These are phyloP conservation scores for Monascus ruber DNA, from an alignment of 2,329 filamentous ascomycete genomes.

Conservation along the genomic window DNA sequence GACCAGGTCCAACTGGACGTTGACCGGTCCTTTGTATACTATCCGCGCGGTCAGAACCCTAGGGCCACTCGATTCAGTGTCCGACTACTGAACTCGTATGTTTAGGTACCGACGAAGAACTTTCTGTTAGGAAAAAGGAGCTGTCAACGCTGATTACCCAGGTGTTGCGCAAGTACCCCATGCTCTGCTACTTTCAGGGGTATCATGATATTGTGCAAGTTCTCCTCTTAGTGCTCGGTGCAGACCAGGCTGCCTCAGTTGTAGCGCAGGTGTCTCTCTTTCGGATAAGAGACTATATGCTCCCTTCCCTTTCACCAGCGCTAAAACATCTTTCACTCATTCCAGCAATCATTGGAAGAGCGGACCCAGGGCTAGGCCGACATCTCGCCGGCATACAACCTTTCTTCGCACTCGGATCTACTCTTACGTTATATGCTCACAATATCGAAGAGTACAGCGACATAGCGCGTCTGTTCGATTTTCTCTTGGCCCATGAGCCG, in stretches of 20 bases:
- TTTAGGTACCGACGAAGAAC: slow-evolving; percentile 56
- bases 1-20: slow-evolving; percentile 87
- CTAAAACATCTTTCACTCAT: slow-evolving; percentile 78
- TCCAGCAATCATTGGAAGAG: slow-evolving; percentile 63
- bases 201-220: slow-evolving; percentile 99
- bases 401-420: slow-evolving; percentile 87
- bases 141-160: slow-evolving; percentile 70
- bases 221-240: slow-evolving; percentile 70
- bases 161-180: slow-evolving; percentile 68
- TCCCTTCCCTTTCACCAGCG: slow-evolving; percentile 72
- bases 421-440: slow-evolving; percentile 91
- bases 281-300: slow-evolving; percentile 94
- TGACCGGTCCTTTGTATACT: slow-evolving; percentile 93
- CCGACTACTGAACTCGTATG: slow-evolving; percentile 8
- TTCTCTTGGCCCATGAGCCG: slow-evolving; percentile 76
- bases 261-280: slow-evolving; percentile 76
- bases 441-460: slow-evolving; percentile 83
- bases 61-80: slow-evolving; percentile 1
- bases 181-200: slow-evolving; percentile 92
- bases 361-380: slow-evolving; percentile 58
- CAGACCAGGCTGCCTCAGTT: slow-evolving; percentile 47
- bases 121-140: slow-evolving; percentile 60
- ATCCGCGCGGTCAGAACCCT: slow-evolving; percentile 58
- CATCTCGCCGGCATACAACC: slow-evolving; percentile 73
- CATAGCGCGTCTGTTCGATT: slow-evolving; percentile 86